A percentile compares a stretch with the other conserved stretches of the same genome.
Conservation (phyloP, 306 rosid genomes). For the Echinosophora koreensis region DNA sequence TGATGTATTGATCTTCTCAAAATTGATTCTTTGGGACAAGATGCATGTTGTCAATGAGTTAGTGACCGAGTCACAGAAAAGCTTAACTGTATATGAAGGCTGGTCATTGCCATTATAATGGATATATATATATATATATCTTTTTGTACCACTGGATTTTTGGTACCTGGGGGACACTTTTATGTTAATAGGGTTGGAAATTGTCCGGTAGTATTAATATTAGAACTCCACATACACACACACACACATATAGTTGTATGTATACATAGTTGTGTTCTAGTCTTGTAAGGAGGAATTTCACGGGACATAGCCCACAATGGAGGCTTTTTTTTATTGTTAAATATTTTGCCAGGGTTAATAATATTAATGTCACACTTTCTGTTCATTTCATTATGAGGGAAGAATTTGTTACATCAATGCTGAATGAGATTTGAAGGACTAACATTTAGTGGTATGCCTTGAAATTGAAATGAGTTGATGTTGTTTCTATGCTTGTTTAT, state of each 20-base stretch:
- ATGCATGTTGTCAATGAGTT: background rate
- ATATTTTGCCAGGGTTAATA: background rate
- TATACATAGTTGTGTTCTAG: background rate
- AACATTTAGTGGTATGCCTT: background rate
- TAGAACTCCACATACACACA: too few relatives aligned
- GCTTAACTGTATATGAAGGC: background rate
- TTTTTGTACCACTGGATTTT: too few relatives aligned
- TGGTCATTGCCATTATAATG: background rate
- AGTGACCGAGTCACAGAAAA: background rate
- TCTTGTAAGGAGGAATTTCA: conserved; percentile 3
- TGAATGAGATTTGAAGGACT: conserved; percentile 35
- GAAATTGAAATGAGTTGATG: conserved; percentile 40
- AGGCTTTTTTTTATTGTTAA: background rate
- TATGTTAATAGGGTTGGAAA: too few relatives aligned
- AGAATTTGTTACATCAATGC: conserved; percentile 21
- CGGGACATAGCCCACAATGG: conserved; percentile 17
- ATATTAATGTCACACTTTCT: background rate
- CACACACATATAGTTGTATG: too few relatives aligned
- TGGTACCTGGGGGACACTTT: too few relatives aligned
- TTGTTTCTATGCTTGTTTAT: conserved; percentile 17
- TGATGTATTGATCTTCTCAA: background rate
- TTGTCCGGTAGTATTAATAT: too few relatives aligned
- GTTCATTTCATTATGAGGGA: background rate
- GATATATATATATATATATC: too few relatives aligned
- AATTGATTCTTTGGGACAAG: background rate